Evolutionary conservation across 2,329 filamentous ascomycete species (phyloP).

Genomic region (Cladophialophora carrionii): DNA sequence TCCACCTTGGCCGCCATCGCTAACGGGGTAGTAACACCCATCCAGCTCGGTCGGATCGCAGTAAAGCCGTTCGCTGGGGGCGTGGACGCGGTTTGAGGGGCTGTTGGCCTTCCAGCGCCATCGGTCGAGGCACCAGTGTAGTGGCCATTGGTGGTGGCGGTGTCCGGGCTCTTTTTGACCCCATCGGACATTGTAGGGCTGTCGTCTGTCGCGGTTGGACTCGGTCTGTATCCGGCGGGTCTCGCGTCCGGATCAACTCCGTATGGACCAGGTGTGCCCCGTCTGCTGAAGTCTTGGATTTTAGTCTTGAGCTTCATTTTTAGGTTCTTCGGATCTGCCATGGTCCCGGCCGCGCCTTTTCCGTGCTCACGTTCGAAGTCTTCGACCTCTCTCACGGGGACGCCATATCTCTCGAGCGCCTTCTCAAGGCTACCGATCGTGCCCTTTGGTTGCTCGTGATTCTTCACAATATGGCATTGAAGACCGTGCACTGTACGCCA

Average conservation of each 20-base stretch:
- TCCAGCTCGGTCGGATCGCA: conserved; percentile 17
- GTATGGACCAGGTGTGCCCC: conserved; percentile 25
- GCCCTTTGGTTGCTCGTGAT: conserved; percentile 38
- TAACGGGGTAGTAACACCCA: conserved; percentile 5
- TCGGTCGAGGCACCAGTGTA: conserved; percentile 3
- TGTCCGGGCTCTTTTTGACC: conserved; percentile 23
- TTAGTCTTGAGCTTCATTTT: conserved; percentile 37
- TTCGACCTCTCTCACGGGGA: conserved; percentile 37
- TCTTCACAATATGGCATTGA: conserved; percentile 40
- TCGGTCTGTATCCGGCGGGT: conserved; percentile 34
- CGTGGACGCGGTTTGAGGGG: conserved; percentile 8
- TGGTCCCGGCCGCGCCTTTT: conserved; percentile 35
- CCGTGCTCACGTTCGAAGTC: conserved; percentile 36
- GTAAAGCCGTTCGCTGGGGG: conserved; percentile 21
- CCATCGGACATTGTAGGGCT: conserved; percentile 26
- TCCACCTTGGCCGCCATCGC: conserved; percentile 14
- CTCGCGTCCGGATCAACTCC: conserved; percentile 31
- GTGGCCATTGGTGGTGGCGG: conserved; percentile 21
- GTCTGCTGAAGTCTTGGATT: conserved; percentile 19
- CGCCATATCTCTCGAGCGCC: conserved; percentile 37
- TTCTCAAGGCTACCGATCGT: conserved; percentile 39
- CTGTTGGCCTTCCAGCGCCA: conserved; percentile 10
- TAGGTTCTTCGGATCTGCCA: conserved; percentile 39
- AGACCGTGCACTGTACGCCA: conserved; percentile 39
- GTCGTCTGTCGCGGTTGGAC: conserved; percentile 20